Base-by-base conservation (phyloP, 1,284 basidiomycete genomes). In the Ceratobasidium sp. region DNA sequence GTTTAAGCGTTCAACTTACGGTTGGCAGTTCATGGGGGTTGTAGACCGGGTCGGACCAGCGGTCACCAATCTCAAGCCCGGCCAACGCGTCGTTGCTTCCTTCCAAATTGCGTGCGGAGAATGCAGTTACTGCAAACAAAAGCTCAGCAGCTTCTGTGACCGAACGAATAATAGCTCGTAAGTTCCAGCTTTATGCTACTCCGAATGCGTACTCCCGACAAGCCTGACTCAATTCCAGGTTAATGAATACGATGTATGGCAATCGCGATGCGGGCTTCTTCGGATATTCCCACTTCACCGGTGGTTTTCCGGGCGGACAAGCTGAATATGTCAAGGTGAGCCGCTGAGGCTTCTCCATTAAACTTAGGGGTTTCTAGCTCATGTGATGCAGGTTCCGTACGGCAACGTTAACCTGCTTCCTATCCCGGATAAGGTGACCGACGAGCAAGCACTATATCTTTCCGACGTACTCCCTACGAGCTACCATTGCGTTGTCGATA, bases 101-200 rank as follows among this genome's bases (percentile, higher is more conserved):
- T 95, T 94, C 89, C 91, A 94, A 80, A 90, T 93, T 73, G 90
- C 91, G 0, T 95, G 93, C 80, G 93, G 93, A 5, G 85, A 89
- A 57, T 95, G 93, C 84, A 82, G 86, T 57, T 93, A 88, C 82
- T 95, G 92, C 87, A 85, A 93, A 82, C 83, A 92, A 81, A 91
- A 92, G 80, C 84, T 91, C 0, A 91, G 90, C 0, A 91, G 89
- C 0, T 90, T 92, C 83, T 95, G 93, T 81, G 90, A 93, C 76
- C 83, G 85, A 25, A 94, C 91, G 19, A 94, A 93, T 83, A 86
- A 88, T 76, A 91, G 90, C 9, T 87, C 86, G 87, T 90, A 82
- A 79, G 88, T 85, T 4, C 32, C 51, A 19, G 11, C 34, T 64
- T 68, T 61, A 57, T 34, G 17, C 34, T 40, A 44, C 22, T 32